phyloP scores from a whole-genome alignment of 805 yeast species.

The Candida pseudoglaebosa region DNA sequence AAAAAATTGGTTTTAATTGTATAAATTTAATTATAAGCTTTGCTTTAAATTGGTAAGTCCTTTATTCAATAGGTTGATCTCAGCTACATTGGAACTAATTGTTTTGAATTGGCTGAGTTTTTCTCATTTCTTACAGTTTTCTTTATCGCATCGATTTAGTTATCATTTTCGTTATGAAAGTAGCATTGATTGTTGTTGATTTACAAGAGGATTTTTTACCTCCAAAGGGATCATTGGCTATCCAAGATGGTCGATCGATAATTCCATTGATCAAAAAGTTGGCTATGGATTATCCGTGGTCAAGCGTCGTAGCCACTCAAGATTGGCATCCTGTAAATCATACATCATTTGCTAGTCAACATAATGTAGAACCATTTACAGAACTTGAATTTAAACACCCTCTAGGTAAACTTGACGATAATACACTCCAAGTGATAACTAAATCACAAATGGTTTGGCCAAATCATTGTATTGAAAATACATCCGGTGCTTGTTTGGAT shows the following conservation, averaged over 20 bases:
- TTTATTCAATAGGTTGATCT: too few species aligned
- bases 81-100: too few species aligned
- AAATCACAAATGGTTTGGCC: conserved; percentile 72
- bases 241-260: conserved; percentile 56
- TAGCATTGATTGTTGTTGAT: conserved; percentile 73
- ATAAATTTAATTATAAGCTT: too few species aligned
- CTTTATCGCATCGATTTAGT: too few species aligned
- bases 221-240: conserved; percentile 73
- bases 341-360: conserved; percentile 75
- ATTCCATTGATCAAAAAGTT: conserved; percentile 51
- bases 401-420: conserved; percentile 20
- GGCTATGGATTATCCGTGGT: conserved; percentile 51
- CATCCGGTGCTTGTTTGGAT: conserved; percentile 65
- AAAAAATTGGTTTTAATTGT: too few species aligned
- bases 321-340: conserved; percentile 89
- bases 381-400: conserved; percentile 51
- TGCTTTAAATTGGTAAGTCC: too few species aligned
- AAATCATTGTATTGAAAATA: conserved; percentile 77
- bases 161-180: conserved; percentile 3
- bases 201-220: conserved; percentile 86
- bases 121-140: too few species aligned
- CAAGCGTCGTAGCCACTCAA: conserved; percentile 63
- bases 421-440: conserved; percentile 20
- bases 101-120: too few species aligned
- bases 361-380: conserved; percentile 50